Conservation (phyloP, 257 asterid genomes). For the Solanum chaucha region DNA sequence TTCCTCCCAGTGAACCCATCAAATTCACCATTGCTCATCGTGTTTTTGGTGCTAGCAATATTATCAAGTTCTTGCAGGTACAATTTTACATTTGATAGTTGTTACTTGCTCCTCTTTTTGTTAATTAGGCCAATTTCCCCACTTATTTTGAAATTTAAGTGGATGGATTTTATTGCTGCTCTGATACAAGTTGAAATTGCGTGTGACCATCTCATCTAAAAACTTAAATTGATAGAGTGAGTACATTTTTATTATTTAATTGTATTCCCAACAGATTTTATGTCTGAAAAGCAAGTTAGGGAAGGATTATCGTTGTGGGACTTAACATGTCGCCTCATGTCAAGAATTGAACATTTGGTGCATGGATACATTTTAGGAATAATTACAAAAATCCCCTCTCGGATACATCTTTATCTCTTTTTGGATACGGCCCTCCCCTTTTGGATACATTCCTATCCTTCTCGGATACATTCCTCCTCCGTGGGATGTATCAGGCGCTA, state of each 20-base stretch:
- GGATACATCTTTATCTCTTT: background rate
- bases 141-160: background rate
- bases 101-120: background rate
- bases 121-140: background rate
- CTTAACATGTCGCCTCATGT: background rate
- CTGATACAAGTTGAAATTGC: background rate
- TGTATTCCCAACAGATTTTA: too few species aligned
- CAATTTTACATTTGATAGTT: background rate
- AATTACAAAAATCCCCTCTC: too few species aligned
- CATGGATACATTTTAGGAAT: background rate
- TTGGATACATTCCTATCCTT: background rate
- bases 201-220: too few species aligned
- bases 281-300: background rate
- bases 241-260: too few species aligned
- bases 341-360: background rate
- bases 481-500: background rate
- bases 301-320: background rate
- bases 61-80: slow-evolving; percentile 81
- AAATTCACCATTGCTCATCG: slow-evolving; percentile 81
- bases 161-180: background rate
- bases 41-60: slow-evolving; percentile 91
- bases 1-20: slow-evolving; percentile 69
- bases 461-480: too few species aligned
- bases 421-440: background rate
- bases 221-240: too few species aligned